A percentile compares a stretch with the other conserved stretches of the same genome.
These are phyloP conservation scores for Ambrosia hybrid DNA, from an alignment of 140 eudicot genomes.

Conservation along the genomic window DNA sequence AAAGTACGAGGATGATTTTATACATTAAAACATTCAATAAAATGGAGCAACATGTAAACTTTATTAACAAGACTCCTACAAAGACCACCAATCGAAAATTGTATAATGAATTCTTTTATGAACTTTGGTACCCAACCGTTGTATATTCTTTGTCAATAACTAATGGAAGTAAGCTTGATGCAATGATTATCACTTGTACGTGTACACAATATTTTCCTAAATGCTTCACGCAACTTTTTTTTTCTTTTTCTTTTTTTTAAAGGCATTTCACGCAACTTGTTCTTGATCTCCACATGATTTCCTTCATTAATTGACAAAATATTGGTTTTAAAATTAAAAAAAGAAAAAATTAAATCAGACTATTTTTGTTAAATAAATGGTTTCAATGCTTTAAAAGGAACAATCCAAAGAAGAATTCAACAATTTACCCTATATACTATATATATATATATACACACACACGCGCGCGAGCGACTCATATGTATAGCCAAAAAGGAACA, in stretches of 20 bases:
- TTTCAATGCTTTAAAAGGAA: background rate
- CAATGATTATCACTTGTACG: background rate
- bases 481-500: background rate
- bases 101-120: background rate
- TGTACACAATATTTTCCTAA: slow-evolving; percentile 1
- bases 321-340: background rate
- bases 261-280: too few relatives aligned
- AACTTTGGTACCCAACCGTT: too few relatives aligned
- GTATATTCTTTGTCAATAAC: too few relatives aligned
- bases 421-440: background rate
- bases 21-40: too few relatives aligned
- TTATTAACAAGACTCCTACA: too few relatives aligned
- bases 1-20: too few relatives aligned
- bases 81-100: too few relatives aligned
- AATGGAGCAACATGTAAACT: too few relatives aligned
- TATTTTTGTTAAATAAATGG: background rate
- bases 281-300: background rate
- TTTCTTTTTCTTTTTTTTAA: too few relatives aligned
- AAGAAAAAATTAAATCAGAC: background rate
- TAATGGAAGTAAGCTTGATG: background rate
- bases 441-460: too few relatives aligned
- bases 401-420: background rate
- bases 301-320: background rate
- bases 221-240: slow-evolving; percentile 19
- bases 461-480: background rate